Evolutionary conservation across 208 protist genomes (phyloP), one percentile per base, ranked within the genome.

Genomic region (Acanthamoeba triangularis): DNA sequence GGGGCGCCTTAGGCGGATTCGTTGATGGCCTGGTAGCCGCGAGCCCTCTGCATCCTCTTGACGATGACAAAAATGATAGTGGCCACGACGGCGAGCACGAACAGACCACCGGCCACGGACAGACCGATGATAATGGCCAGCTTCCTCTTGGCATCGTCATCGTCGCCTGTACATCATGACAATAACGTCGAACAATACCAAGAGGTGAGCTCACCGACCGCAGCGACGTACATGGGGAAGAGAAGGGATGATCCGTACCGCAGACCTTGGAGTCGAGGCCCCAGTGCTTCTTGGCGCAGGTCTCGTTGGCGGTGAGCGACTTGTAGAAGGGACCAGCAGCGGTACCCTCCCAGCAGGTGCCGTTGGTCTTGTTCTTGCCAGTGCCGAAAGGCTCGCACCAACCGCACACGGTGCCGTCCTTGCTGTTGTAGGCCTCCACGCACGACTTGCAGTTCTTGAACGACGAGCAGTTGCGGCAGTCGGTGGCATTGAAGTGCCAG

Each of bases 11-110:
- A 82, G 74, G 74, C 74, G 23, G 74, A 54, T 28, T 82, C 74
- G 44, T 82, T 82, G 44, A 82, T 82, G 74, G 74, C 74, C 37
- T 82, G 74, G 74, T 82, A 82, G 74, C 74, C 74, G 74, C 74
- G 74, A 14, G 74, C 1, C 74, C 74, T 44, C 74, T 82, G 74
- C 35, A 35, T 35, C 74, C 74, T 82, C 74, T 82, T 82, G 74
- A 82, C 37, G 74, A 82, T 82, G 23, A 82, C 74, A 30, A 82
- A 82, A 52, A 82, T 52, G 74, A 82, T 82, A 16, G 74, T 82
- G 44, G 74, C 74, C 13, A 52, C 37, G 23, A 82, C 74, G 25
- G 74, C 74, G 74, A 82, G 44, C 20, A 82, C 74, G 20, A 82
- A 82, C 35, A 82, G 74, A 82, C 74, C 74, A 35, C 74, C 74